Percentiles rank a stretch among this genome's conserved stretches.
These are phyloP conservation scores for Backusella tuberculispora DNA, from an alignment of 192 early-diverging fungal species.

Conservation along the genomic window DNA sequence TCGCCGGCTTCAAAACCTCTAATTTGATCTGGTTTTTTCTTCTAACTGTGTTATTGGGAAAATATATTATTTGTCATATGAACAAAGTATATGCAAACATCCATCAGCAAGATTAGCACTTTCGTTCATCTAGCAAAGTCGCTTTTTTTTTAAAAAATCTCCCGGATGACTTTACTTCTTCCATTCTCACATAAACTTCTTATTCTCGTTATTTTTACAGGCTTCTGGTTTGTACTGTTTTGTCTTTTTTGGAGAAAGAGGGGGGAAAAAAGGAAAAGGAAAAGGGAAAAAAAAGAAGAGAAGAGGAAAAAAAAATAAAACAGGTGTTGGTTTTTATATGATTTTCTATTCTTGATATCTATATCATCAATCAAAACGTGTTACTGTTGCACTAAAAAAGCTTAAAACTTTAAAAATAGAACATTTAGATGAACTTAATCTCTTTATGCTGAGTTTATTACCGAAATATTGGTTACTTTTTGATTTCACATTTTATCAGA, in stretches of 20 bases:
- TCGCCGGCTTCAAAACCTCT: no score
- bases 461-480: not conserved
- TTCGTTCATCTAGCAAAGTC: no score
- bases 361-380: not conserved
- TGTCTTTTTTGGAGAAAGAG: not conserved
- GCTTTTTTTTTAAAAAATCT: no score
- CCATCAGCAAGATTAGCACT: no score
- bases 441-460: not conserved
- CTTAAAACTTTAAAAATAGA: not conserved
- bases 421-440: slow-evolving; percentile 5
- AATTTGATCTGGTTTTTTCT: no score
- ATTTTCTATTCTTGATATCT: not conserved
- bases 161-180: no score
- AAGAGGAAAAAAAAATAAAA: not conserved
- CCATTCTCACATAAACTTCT: no score
- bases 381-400: slow-evolving; percentile 1
- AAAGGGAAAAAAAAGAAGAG: not conserved
- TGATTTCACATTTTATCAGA: not conserved
- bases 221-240: not conserved
- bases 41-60: no score
- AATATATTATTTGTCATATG: no score
- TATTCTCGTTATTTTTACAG: not conserved
- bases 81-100: no score
- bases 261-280: not conserved
- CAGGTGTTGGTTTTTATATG: not conserved